Percentiles rank a stretch among this genome's conserved stretches.
These are phyloP conservation scores for Ophiostoma perfectum DNA, from an alignment of 2,329 filamentous ascomycete genomes.

Conservation along the genomic window DNA sequence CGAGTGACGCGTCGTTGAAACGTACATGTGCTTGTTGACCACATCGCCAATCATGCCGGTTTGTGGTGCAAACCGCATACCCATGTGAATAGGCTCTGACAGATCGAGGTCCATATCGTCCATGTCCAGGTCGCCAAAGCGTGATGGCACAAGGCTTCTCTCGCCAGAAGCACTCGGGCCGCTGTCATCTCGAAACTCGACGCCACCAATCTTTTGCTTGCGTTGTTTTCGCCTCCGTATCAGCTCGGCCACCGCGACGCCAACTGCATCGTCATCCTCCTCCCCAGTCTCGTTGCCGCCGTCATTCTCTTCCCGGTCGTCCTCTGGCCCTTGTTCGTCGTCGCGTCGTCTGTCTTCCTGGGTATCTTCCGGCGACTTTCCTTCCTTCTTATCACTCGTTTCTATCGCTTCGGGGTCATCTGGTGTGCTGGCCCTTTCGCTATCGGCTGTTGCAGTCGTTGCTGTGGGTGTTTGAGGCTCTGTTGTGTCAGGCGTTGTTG, in stretches of 20 bases:
- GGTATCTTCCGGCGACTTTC: not conserved
- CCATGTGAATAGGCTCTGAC: slow-evolving; percentile 19
- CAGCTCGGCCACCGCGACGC: slow-evolving; percentile 45
- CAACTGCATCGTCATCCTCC: slow-evolving; percentile 20
- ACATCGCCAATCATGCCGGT: slow-evolving; percentile 62
- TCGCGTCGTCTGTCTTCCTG: not conserved
- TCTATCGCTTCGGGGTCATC: too few species aligned
- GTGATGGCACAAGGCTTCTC: not conserved
- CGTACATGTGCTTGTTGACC: slow-evolving; percentile 73
- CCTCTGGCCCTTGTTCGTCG: not conserved
- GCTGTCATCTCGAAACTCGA: slow-evolving; percentile 46
- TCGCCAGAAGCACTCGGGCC: slow-evolving; percentile 15
- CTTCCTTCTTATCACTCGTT: not conserved
- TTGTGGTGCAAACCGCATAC: slow-evolving; percentile 61
- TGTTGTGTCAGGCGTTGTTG: not conserved
- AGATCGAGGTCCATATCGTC: slow-evolving; percentile 11
- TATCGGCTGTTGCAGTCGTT: not conserved
- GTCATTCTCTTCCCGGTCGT: slow-evolving; percentile 17
- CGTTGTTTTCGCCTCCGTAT: slow-evolving; percentile 50
- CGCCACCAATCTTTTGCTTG: slow-evolving; percentile 47
- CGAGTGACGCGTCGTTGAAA: not conserved
- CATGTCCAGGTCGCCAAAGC: slow-evolving; percentile 7
- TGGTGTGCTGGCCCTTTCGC: not conserved
- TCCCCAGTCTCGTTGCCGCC: slow-evolving; percentile 21
- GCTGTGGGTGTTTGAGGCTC: not conserved